Evolutionary conservation across 495 filamentous ascomycete genomes (phyloP).

Genomic region (Xylaria nigripes): DNA sequence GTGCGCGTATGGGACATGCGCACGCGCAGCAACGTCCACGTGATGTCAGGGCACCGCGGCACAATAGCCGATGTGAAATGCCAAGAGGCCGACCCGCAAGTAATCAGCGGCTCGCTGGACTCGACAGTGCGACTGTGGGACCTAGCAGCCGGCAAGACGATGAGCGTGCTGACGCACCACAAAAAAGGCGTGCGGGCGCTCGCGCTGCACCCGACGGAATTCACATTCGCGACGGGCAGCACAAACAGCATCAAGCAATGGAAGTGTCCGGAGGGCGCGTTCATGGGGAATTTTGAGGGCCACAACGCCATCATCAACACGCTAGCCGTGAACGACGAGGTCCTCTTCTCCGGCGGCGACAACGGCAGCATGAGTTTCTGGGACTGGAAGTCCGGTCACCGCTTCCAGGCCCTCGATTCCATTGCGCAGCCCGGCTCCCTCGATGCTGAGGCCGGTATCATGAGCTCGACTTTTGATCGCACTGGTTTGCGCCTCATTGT

Average conservation of each 20-base stretch:
- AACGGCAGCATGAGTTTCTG: constrained; percentile 96
- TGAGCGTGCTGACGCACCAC: constrained; percentile 95
- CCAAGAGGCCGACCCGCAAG: constrained; percentile 93
- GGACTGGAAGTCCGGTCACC: constrained; percentile 97
- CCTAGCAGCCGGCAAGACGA: constrained; percentile 89
- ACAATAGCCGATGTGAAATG: constrained; percentile 85
- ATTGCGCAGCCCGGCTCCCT: constrained; percentile 89
- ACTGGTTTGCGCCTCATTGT: constrained; percentile 85
- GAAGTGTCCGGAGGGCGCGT: constrained; percentile 96
- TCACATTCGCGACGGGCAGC: constrained; percentile 90
- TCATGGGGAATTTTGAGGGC: constrained; percentile 99
- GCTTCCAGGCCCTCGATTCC: constrained; percentile 80
- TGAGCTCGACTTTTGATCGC: constrained; percentile 83
- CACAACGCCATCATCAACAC: constrained; percentile 96
- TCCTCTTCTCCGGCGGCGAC: constrained; percentile 90
- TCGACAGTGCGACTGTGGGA: constrained; percentile 93
- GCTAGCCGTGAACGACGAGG: constrained; percentile 85
- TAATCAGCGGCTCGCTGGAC: constrained; percentile 87
- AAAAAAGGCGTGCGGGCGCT: constrained; percentile 93
- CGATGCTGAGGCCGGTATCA: constrained; percentile 89
- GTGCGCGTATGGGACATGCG: constrained; percentile 98
- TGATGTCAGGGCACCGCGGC: constrained; percentile 78
- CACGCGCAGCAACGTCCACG: constrained; percentile 89
- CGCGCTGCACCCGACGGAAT: constrained; percentile 81
- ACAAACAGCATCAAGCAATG: constrained; percentile 97